These are phyloP conservation scores for Pichia sp. DNA, from an alignment of 1,139 yeast genomes.

Conservation along the genomic window DNA sequence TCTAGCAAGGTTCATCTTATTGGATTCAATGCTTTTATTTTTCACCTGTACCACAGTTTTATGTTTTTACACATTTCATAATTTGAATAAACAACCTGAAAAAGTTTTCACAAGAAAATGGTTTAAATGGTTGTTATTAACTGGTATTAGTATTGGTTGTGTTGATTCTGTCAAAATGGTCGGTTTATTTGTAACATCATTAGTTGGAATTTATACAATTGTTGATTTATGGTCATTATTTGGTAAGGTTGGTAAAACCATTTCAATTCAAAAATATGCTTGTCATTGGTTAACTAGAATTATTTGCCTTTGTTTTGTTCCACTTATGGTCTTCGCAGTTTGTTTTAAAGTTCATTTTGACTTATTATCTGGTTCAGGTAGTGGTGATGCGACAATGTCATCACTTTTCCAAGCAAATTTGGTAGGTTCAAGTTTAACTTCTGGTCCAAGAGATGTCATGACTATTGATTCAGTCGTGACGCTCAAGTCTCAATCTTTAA, in stretches of 20 bases:
- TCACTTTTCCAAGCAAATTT: slow-evolving; percentile 94
- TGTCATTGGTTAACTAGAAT: slow-evolving; percentile 64
- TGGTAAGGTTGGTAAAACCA: slow-evolving; percentile 42
- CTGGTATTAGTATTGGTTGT: slow-evolving; percentile 73
- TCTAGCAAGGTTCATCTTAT: slow-evolving; percentile 81
- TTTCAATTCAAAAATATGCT: slow-evolving; percentile 44
- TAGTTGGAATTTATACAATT: slow-evolving; percentile 71
- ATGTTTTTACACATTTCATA: slow-evolving; percentile 75
- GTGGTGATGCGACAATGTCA: slow-evolving; percentile 97
- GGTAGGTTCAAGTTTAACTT: slow-evolving; percentile 68
- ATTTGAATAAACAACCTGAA: slow-evolving; percentile 47
- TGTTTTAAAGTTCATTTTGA: slow-evolving; percentile 72
- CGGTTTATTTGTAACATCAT: slow-evolving; percentile 66
- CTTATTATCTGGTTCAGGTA: slow-evolving; percentile 66
- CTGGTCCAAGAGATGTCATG: slow-evolving; percentile 86
- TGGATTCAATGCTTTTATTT: slow-evolving; percentile 93
- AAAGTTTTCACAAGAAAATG: slow-evolving; percentile 65
- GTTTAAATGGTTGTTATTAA: slow-evolving; percentile 87
- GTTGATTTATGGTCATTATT: slow-evolving; percentile 67
- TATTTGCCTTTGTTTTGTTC: slow-evolving; percentile 54
- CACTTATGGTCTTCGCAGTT: slow-evolving; percentile 53
- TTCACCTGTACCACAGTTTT: slow-evolving; percentile 83
- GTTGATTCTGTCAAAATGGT: slow-evolving; percentile 84
- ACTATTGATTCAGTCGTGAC: slow-evolving; percentile 73
- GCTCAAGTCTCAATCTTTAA: slow-evolving; percentile 81